Evolutionary conservation across 352 stramenopile genomes (phyloP).

Genomic region (Pythium diclinum): DNA sequence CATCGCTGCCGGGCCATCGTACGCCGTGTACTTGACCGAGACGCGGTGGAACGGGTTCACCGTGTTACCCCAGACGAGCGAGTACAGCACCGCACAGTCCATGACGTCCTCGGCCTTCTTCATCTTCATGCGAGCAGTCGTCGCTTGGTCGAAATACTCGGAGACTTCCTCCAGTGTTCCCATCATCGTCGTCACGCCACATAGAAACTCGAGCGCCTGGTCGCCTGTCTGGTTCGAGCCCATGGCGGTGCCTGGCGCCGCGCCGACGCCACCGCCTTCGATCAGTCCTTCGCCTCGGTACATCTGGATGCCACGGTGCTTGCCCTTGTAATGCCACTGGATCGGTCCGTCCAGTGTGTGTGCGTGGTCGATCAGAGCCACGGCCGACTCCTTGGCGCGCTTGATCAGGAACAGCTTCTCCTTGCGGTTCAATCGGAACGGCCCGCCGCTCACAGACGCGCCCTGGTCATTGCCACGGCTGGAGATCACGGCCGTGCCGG

Average conservation of each 20-base stretch:
- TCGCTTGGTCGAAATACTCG: slow-evolving; percentile 63
- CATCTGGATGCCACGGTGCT: slow-evolving; percentile 75
- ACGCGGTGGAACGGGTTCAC: slow-evolving; percentile 64
- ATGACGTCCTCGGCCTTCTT: slow-evolving; percentile 66
- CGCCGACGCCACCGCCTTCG: slow-evolving; percentile 25
- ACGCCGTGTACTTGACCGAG: slow-evolving; percentile 67
- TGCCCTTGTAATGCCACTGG: slow-evolving; percentile 74
- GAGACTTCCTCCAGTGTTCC: slow-evolving; percentile 65
- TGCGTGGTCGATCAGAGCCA: slow-evolving; percentile 65
- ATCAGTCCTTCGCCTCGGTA: slow-evolving; percentile 66
- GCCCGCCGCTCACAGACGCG: not conserved
- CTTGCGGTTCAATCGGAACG: slow-evolving; percentile 20
- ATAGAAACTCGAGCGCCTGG: slow-evolving; percentile 48
- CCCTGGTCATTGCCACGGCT: slow-evolving; percentile 17
- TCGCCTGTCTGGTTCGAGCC: not conserved
- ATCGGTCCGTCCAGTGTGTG: slow-evolving; percentile 71
- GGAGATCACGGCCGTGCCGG: slow-evolving; percentile 10
- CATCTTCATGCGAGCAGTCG: slow-evolving; percentile 50
- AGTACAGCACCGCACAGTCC: slow-evolving; percentile 66
- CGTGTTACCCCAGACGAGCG: slow-evolving; percentile 39
- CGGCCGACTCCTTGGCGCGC: slow-evolving; percentile 64
- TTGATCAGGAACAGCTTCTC: slow-evolving; percentile 55
- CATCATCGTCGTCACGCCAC: slow-evolving; percentile 73
- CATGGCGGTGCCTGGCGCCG: not conserved
- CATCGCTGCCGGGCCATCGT: slow-evolving; percentile 54